Conservation (phyloP, 2,329 filamentous ascomycete species). For the Microcyclospora tardicrescens region DNA sequence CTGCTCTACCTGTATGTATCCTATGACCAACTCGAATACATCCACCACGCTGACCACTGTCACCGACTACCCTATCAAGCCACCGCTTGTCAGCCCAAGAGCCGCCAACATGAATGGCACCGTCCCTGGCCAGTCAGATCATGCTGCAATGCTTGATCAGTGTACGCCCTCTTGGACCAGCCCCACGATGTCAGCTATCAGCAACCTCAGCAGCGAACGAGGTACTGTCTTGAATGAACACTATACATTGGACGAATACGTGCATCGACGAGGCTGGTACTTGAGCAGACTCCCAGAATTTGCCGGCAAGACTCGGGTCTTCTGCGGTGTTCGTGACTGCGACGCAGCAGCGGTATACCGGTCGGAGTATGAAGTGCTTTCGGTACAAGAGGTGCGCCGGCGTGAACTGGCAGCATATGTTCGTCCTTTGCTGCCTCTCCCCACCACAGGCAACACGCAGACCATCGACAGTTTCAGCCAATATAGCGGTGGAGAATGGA, state of each 20-base stretch:
- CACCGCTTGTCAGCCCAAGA: too few relatives aligned
- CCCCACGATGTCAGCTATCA: too few relatives aligned
- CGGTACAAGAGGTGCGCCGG: conserved; percentile 13
- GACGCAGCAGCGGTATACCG: conserved; percentile 13
- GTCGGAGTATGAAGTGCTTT: conserved; percentile 5
- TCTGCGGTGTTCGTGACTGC: conserved; percentile 5
- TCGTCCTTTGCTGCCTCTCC: conserved; percentile 14
- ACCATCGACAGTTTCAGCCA: conserved; percentile 13
- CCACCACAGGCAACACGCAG: conserved; percentile 16
- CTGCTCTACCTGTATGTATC: neutral
- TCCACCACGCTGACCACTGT: neutral
- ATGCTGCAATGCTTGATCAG: too few relatives aligned
- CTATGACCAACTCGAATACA: neutral
- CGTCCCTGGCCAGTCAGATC: too few relatives aligned
- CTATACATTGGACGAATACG: conserved; percentile 15
- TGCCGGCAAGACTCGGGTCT: conserved; percentile 1
- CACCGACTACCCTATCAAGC: too few relatives aligned
- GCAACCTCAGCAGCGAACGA: conserved; percentile 1
- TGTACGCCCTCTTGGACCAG: too few relatives aligned
- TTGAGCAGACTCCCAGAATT: conserved; percentile 13
- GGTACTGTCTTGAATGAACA: conserved; percentile 14
- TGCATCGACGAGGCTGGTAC: conserved; percentile 12
- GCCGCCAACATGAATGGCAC: conserved; percentile 1
- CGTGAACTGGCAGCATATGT: conserved; percentile 12
- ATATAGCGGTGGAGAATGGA: conserved; percentile 10